phyloP scores from a whole-genome alignment of 805 yeast species.

The Brettanomyces anomalus region DNA sequence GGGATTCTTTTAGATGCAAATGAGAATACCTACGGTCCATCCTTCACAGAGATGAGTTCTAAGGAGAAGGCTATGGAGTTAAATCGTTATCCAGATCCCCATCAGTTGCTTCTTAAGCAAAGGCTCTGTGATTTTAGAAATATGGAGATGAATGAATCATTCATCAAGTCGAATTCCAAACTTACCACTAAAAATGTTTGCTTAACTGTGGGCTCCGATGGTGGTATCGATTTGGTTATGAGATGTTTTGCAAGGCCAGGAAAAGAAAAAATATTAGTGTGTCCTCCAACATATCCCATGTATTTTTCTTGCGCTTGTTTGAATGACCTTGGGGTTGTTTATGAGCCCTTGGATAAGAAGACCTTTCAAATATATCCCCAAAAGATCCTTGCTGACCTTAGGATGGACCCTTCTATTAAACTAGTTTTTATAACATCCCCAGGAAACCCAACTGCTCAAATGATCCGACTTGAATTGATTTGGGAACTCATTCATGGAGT shows the following conservation, averaged over 20 bases:
- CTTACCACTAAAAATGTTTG: constrained; percentile 58
- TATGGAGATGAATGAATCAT: constrained; percentile 21
- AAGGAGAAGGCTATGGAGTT: constrained; percentile 47
- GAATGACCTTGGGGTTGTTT: constrained; percentile 73
- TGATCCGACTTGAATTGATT: constrained; percentile 42
- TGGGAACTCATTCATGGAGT: constrained; percentile 32
- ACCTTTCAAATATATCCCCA: constrained; percentile 55
- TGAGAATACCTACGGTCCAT: constrained; percentile 91
- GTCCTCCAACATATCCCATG: constrained; percentile 99
- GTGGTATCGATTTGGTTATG: constrained; percentile 81
- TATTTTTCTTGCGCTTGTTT: constrained; percentile 83
- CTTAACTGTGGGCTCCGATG: constrained; percentile 96
- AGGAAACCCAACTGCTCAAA: constrained; percentile 88
- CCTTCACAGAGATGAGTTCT: constrained; percentile 38
- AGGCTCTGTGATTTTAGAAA: constrained; percentile 69
- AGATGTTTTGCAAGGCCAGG: constrained; percentile 81
- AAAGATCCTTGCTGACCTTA: constrained; percentile 40
- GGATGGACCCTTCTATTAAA: constrained; percentile 55
- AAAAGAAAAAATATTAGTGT: constrained; percentile 67
- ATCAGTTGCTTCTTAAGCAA: constrained; percentile 68
- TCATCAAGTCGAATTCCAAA: constrained; percentile 7
- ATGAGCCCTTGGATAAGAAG: constrained; percentile 62
- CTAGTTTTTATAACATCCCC: constrained; percentile 85
- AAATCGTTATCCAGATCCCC: constrained; percentile 96
- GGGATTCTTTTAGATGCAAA: constrained; percentile 92